phyloP scores from a whole-genome alignment of 1,284 basidiomycete species.

The Sutorius eximius region DNA sequence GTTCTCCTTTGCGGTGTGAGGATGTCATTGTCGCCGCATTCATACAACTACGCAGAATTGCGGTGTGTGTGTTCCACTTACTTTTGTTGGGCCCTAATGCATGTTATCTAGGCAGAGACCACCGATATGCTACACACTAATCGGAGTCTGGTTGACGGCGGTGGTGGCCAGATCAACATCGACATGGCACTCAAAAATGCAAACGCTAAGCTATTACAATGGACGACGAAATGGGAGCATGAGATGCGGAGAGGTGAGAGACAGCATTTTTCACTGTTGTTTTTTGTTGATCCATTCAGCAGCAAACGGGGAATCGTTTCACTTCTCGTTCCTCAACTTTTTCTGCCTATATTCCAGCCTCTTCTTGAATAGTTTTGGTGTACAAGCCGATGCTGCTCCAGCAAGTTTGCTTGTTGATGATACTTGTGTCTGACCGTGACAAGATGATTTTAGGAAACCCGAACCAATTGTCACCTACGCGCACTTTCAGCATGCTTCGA shows the following conservation, averaged over 20 bases:
- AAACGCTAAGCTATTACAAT: slow-evolving; percentile 67
- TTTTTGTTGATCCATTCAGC: slow-evolving; percentile 12
- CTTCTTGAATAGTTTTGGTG: slow-evolving; percentile 79
- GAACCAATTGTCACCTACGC: slow-evolving; percentile 58
- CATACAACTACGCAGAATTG: slow-evolving; percentile 71
- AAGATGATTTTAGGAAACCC: slow-evolving; percentile 38
- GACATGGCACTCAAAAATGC: slow-evolving; percentile 68
- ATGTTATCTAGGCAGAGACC: slow-evolving; percentile 57
- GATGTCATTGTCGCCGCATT: slow-evolving; percentile 78
- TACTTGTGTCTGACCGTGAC: slow-evolving; percentile 5
- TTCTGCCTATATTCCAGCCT: slow-evolving; percentile 75
- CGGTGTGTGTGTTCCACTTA: slow-evolving; percentile 45
- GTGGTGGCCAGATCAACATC: slow-evolving; percentile 63
- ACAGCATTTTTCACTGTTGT: not conserved
- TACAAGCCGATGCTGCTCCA: slow-evolving; percentile 59
- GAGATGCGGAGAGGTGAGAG: slow-evolving; percentile 67
- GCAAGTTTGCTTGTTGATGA: slow-evolving; percentile 37
- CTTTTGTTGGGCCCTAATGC: slow-evolving; percentile 8
- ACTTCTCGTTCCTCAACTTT: slow-evolving; percentile 67
- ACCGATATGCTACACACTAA: slow-evolving; percentile 69
- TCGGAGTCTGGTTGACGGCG: slow-evolving; percentile 44
- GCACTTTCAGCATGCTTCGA: slow-evolving; percentile 70
- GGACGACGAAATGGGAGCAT: slow-evolving; percentile 65
- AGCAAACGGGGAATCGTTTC: slow-evolving; percentile 70
- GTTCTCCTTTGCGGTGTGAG: slow-evolving; percentile 60